Evolutionary conservation across 176 grass and related monocot genomes (phyloP).

Genomic region (Leersia perrieri): DNA sequence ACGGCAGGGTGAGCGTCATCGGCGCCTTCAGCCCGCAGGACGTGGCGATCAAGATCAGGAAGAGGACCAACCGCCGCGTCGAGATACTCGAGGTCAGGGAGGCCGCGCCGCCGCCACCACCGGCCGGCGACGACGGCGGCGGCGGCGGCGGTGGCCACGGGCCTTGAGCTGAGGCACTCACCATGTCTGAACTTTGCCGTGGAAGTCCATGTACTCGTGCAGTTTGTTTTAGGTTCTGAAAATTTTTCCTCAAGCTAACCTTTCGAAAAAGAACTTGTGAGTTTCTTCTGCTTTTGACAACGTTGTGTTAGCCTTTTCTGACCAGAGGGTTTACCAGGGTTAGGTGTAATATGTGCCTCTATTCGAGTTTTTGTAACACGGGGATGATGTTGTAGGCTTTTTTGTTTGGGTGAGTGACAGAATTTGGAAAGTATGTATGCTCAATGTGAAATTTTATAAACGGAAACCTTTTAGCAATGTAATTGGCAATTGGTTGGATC

Average conservation of each 20-base stretch:
- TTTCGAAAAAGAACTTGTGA: background rate
- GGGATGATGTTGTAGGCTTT: background rate
- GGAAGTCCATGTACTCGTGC: background rate
- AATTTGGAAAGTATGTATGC: background rate
- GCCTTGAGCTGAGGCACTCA: background rate
- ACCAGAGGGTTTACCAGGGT: background rate
- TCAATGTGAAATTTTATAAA: background rate
- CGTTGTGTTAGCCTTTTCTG: background rate
- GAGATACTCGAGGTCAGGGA: conserved; percentile 90
- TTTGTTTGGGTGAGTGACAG: background rate
- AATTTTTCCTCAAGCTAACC: too few species aligned
- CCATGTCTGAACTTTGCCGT: background rate
- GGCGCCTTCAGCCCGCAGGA: conserved; percentile 79
- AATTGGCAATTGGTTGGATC: background rate
- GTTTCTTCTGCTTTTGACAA: background rate
- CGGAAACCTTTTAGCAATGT: background rate
- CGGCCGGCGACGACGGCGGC: background rate
- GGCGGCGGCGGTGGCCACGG: conserved; percentile 7
- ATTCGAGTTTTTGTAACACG: background rate
- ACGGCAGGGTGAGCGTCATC: conserved; percentile 60
- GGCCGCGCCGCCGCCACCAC: background rate
- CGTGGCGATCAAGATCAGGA: conserved; percentile 84
- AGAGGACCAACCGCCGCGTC: conserved; percentile 72
- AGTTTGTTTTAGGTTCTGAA: background rate
- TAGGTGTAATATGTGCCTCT: background rate